Evolutionary conservation across 495 filamentous ascomycete genomes (phyloP), one percentile per base, ranked within the genome.

Genomic region (Parathielavia appendiculata): DNA sequence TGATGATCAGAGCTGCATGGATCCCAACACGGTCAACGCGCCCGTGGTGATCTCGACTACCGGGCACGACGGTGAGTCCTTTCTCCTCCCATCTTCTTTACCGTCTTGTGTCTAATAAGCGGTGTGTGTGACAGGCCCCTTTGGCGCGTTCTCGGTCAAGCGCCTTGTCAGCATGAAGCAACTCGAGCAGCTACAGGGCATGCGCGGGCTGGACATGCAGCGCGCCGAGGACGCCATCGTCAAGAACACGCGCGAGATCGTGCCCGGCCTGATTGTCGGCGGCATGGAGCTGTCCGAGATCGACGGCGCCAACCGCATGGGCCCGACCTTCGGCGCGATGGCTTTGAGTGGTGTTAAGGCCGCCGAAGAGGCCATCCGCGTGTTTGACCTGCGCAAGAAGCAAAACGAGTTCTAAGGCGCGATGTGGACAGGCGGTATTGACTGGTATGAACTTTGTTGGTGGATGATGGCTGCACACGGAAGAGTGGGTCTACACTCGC

Each of bases 11-110:
- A 86, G 81, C 58, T 93, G 90, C 85, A 95, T 93, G 89, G 91
- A 96, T 71, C 91, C 91, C 60, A 96, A 91, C 80, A 95, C 90
- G 69, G 91, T 96, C 80, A 95, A 95, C 68, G 88, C 89, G 4
- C 89, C 90, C 3, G 70, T 96, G 56, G 76, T 93, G 61, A 86
- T 96, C 73, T 88, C 83, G 57, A 95, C 90, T 41, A 95, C 91
- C 11, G 91, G 91, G 36, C 91, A 96, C 63, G 91, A 96, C 61
- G 91, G 68, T 65, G 32, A 52, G 64, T 46, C 36, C 13, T 45
- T 36, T 54, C 16, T 13, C 17, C 20, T 45, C 26, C 19, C 2
- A 14, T 32, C 6, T 30, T 30, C 3, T 6, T 30, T 30, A 30
- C 6, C n/a, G 26, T 30, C 11, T 10, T 12, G 19, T 26, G 3